Evolutionary conservation across 192 early-diverging fungal species (phyloP).

Genomic region (Backusella westeae): DNA sequence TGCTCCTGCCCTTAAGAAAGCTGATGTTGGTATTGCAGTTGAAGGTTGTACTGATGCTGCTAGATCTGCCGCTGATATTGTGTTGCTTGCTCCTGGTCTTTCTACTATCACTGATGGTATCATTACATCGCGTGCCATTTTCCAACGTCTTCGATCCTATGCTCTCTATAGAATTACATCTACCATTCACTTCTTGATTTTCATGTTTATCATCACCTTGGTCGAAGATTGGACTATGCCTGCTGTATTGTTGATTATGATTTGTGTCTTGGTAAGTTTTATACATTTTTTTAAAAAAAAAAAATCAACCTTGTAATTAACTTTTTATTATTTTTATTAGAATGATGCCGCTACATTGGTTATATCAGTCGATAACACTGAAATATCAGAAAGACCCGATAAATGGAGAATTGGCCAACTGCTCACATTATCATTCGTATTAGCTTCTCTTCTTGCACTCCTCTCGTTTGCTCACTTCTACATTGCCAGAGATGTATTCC

Average conservation of each 20-base stretch:
- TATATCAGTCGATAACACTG: slow-evolving; percentile 90
- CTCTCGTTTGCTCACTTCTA: slow-evolving; percentile 87
- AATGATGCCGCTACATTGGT: slow-evolving; percentile 93
- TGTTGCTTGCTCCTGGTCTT: slow-evolving; percentile 84
- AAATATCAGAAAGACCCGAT: slow-evolving; percentile 86
- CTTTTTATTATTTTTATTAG: slow-evolving; percentile 9
- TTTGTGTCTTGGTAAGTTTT: slow-evolving; percentile 66
- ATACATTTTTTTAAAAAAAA: background rate
- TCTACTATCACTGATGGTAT: slow-evolving; percentile 94
- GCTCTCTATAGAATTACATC: slow-evolving; percentile 95
- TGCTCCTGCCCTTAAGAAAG: slow-evolving; percentile 97
- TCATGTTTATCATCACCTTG: slow-evolving; percentile 91
- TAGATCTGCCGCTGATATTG: slow-evolving; percentile 93
- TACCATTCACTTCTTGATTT: slow-evolving; percentile 93
- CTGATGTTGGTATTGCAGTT: slow-evolving; percentile 96
- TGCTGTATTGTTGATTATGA: slow-evolving; percentile 80
- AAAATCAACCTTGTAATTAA: background rate
- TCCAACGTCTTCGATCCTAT: slow-evolving; percentile 94
- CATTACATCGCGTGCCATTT: slow-evolving; percentile 86
- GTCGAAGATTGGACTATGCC: slow-evolving; percentile 80
- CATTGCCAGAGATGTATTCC: slow-evolving; percentile 65
- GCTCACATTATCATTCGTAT: slow-evolving; percentile 73
- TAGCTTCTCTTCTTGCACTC: slow-evolving; percentile 71
- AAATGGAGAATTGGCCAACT: slow-evolving; percentile 96
- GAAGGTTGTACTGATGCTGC: slow-evolving; percentile 96